These are phyloP conservation scores for Escallonia rubra DNA, from an alignment of 129 eudicot genomes.

Conservation along the genomic window DNA sequence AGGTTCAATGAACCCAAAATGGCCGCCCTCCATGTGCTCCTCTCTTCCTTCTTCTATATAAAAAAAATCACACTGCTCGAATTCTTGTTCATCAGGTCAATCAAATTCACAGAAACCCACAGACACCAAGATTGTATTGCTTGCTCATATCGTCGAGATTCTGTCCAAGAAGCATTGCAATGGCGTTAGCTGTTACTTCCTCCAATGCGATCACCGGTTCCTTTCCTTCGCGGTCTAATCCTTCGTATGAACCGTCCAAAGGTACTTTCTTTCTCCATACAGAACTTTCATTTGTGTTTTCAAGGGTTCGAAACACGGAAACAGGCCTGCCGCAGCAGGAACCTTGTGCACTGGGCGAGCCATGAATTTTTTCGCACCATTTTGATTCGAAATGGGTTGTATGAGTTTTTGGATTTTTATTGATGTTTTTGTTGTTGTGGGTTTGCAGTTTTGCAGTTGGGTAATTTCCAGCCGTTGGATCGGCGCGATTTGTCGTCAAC, in stretches of 20 bases:
- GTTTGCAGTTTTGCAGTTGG: slow-evolving; percentile 38
- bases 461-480: slow-evolving; percentile 57
- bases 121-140: not conserved
- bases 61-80: slow-evolving; percentile 4
- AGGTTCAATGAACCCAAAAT: slow-evolving; percentile 73
- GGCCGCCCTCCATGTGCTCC: slow-evolving; percentile 25
- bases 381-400: not conserved
- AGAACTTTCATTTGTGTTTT: not conserved
- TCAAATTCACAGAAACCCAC: not conserved
- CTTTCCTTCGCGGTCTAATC: slow-evolving; percentile 13
- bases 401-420: not conserved
- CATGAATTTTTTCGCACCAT: not conserved
- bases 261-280: slow-evolving; percentile 17
- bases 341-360: no score
- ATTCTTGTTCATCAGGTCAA: slow-evolving; percentile 7
- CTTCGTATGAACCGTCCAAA: slow-evolving; percentile 30
- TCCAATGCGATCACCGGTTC: slow-evolving; percentile 42
- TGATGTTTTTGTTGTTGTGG: not conserved
- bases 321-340: no score
- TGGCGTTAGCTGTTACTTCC: slow-evolving; percentile 52
- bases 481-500: slow-evolving; percentile 21
- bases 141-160: no score
- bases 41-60: not conserved
- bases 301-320: no score
- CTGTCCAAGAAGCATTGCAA: not conserved